Evolutionary conservation across 441 rosid genomes (phyloP).

Genomic region (Euphorbia celastroides): DNA sequence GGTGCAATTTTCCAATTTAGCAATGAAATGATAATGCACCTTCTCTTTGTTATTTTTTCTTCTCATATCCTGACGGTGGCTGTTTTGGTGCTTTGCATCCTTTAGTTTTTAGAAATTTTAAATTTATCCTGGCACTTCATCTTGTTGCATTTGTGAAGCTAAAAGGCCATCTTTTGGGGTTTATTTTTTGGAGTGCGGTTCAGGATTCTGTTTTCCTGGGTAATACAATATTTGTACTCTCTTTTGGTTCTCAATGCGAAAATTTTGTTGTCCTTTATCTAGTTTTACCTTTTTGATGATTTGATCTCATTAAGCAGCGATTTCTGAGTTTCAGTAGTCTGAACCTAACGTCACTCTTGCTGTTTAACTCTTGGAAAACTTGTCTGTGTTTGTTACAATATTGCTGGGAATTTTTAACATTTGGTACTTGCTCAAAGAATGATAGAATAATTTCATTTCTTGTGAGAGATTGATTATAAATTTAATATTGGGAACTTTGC

Average conservation of each 20-base stretch:
- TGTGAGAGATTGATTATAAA: not conserved
- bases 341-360: conserved; percentile 1
- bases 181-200: not conserved
- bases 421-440: no score
- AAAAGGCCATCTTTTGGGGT: not conserved
- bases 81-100: not conserved
- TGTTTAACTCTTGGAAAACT: not conserved
- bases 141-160: not conserved
- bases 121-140: not conserved
- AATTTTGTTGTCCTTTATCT: not conserved
- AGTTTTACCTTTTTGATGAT: no score
- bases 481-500: conserved; percentile 27
- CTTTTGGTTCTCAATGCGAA: no score
- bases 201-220: not conserved
- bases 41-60: not conserved
- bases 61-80: not conserved
- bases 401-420: no score
- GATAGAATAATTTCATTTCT: not conserved
- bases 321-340: no score
- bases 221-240: no score
- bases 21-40: not conserved
- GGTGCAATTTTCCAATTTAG: not conserved
- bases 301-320: no score
- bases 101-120: not conserved
- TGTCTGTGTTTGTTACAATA: no score